phyloP scores from a whole-genome alignment of 2,329 filamentous ascomycete genomes.

The Paraphaeosphaeria minitans region DNA sequence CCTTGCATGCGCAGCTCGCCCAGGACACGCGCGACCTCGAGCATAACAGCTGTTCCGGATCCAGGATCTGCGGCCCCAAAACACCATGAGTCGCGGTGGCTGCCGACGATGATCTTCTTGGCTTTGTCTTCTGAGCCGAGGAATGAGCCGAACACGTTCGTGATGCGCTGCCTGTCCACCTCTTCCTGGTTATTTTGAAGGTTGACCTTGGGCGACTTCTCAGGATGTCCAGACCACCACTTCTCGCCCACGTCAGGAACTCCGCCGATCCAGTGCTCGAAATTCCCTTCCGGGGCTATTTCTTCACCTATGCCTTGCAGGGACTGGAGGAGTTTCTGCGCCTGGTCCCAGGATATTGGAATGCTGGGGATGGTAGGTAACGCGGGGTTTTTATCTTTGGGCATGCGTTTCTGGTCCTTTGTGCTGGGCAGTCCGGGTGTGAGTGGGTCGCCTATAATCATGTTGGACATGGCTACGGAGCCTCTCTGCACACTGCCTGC shows the following conservation, averaged over 20 bases:
- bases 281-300: conserved; percentile 50
- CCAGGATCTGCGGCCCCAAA: conserved; percentile 86
- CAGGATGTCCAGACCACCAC: conserved; percentile 82
- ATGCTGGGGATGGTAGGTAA: conserved; percentile 86
- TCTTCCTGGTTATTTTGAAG: conserved; percentile 89
- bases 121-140: conserved; percentile 80
- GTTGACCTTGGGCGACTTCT: conserved; percentile 74
- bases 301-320: conserved; percentile 75
- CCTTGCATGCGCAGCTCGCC: conserved; percentile 76
- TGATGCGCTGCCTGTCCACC: conserved; percentile 79
- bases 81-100: conserved; percentile 91
- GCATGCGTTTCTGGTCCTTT: conserved; percentile 67
- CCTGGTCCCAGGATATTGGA: conserved; percentile 88
- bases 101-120: conserved; percentile 88
- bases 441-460: conserved; percentile 87
- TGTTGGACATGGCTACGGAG: conserved; percentile 78
- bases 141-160: conserved; percentile 88
- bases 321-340: conserved; percentile 75
- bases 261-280: conserved; percentile 45
- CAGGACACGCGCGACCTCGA: conserved; percentile 86
- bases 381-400: conserved; percentile 71
- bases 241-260: conserved; percentile 47
- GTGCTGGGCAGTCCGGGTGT: conserved; percentile 85
- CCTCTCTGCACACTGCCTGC: conserved; percentile 82
- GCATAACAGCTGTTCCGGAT: conserved; percentile 83